Conservation (phyloP, 345 rosid genomes). For the Citrus hindsii region DNA sequence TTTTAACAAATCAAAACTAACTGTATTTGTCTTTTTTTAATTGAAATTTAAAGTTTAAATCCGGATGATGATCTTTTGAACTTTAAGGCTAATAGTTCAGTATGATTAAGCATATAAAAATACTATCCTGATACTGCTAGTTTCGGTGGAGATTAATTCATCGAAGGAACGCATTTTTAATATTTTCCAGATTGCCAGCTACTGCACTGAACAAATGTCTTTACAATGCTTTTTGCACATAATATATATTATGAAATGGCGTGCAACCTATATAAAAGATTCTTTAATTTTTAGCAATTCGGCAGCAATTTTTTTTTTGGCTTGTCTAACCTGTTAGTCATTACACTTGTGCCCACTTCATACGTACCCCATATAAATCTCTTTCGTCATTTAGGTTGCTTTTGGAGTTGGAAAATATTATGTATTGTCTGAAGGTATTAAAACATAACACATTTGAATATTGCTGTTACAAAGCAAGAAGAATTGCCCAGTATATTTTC, state of each 20-base stretch:
- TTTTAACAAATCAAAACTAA: not conserved
- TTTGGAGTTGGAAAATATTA: not conserved
- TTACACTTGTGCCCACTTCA: not conserved
- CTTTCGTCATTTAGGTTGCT: not conserved
- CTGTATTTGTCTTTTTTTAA: not conserved
- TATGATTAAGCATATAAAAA: not conserved
- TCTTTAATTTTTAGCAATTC: not conserved
- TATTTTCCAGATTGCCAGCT: not conserved
- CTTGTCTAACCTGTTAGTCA: not conserved
- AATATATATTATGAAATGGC: not conserved
- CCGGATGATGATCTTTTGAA: not conserved
- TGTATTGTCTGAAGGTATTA: not conserved
- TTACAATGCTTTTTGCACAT: not conserved
- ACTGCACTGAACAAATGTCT: too few relatives aligned
- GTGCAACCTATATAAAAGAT: not conserved
- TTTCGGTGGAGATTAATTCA: not conserved
- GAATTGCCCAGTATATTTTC: too few relatives aligned
- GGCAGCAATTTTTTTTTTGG: not conserved
- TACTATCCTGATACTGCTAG: not conserved
- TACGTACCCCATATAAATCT: not conserved
- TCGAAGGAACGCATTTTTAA: not conserved
- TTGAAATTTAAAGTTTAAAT: not conserved
- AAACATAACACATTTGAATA: not conserved
- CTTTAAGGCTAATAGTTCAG: not conserved
- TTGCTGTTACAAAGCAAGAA: not conserved